Conservation (phyloP, 2,329 filamentous ascomycete species). For the Allantophomopsis cytisporea region DNA sequence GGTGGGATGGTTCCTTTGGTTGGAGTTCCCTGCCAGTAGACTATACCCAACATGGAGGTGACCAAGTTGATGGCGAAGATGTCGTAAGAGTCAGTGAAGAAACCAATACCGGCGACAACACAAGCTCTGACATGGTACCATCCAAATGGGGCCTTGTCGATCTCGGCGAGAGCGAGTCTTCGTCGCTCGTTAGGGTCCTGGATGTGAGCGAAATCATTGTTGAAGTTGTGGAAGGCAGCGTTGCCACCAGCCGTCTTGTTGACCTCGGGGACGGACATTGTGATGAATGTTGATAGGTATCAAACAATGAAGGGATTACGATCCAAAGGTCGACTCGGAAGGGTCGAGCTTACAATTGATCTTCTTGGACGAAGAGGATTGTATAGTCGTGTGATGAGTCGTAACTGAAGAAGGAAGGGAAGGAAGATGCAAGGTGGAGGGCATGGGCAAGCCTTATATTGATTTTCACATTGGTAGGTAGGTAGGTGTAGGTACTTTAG, state of each 20-base stretch:
- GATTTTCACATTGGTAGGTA: too few relatives aligned
- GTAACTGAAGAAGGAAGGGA: too few relatives aligned
- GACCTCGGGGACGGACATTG: neutral
- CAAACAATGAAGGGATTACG: too few relatives aligned
- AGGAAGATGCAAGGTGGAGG: too few relatives aligned
- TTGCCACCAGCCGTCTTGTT: constrained; percentile 46
- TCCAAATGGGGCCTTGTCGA: constrained; percentile 70
- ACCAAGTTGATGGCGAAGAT: constrained; percentile 16
- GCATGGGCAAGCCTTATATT: too few relatives aligned
- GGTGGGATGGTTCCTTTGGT: constrained; percentile 43
- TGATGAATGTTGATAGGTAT: too few relatives aligned
- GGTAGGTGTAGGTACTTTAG: too few relatives aligned
- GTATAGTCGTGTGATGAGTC: too few relatives aligned
- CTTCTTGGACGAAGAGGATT: too few relatives aligned
- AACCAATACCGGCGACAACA: constrained; percentile 69
- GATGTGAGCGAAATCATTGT: constrained; percentile 56
- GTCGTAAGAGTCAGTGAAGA: constrained; percentile 80
- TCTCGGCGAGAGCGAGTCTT: constrained; percentile 65
- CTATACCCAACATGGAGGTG: constrained; percentile 16
- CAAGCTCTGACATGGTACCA: constrained; percentile 75
- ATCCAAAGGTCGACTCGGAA: too few relatives aligned
- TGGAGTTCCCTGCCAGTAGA: constrained; percentile 13
- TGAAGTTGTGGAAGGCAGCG: constrained; percentile 62
- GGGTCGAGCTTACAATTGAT: too few relatives aligned
- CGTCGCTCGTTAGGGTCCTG: constrained; percentile 67